Evolutionary conservation across 2,329 filamentous ascomycete genomes (phyloP).

Genomic region (Penicillium italicum): DNA sequence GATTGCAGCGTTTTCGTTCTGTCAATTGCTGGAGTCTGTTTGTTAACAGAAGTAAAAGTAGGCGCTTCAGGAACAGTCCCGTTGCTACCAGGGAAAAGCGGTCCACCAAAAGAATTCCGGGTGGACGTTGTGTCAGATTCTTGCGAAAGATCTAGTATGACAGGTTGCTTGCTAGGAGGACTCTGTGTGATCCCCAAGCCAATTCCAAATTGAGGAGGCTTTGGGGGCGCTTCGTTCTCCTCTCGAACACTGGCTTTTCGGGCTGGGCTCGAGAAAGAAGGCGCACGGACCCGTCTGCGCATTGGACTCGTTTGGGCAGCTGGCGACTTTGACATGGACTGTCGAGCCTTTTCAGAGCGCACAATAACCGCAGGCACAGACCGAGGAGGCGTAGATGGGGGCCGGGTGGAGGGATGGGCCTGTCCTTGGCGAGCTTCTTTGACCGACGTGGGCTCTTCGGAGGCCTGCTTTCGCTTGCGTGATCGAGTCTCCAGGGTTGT

Average conservation of each 20-base stretch:
- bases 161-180: slow-evolving; percentile 19
- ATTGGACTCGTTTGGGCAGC: neutral
- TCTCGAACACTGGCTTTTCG: slow-evolving; percentile 3
- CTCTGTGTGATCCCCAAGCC: slow-evolving; percentile 31
- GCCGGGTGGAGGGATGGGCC: neutral
- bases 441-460: slow-evolving; percentile 15
- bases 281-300: slow-evolving; percentile 11
- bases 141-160: neutral
- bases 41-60: neutral
- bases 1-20: slow-evolving; percentile 19
- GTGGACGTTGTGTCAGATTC: neutral
- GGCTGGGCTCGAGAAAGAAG: slow-evolving; percentile 21
- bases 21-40: slow-evolving; percentile 13
- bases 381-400: neutral
- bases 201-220: slow-evolving; percentile 13
- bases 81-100: neutral
- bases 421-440: slow-evolving; percentile 24
- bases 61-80: neutral
- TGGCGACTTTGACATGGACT: neutral
- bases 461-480: slow-evolving; percentile 29
- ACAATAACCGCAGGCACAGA: neutral
- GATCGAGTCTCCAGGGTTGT: neutral
- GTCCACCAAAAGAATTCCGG: neutral
- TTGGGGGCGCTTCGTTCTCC: neutral
- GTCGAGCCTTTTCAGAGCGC: neutral